Conservation (phyloP, 148 eudicot species). For the Vaccinium corymbosum region DNA sequence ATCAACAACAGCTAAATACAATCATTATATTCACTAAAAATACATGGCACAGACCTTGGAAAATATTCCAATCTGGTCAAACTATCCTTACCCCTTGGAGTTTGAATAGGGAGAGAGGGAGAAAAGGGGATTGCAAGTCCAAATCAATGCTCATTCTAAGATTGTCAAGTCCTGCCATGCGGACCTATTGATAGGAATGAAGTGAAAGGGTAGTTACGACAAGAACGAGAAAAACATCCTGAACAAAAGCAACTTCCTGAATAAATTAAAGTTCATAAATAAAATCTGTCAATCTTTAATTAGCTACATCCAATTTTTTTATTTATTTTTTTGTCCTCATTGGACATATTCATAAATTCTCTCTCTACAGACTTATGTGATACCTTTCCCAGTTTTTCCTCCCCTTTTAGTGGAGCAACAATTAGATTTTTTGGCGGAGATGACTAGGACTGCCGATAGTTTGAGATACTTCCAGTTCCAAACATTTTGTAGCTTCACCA, state of each 20-base stretch:
- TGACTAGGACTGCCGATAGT: neutral
- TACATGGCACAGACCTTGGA: neutral
- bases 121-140: neutral
- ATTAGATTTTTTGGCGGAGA: neutral
- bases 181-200: neutral
- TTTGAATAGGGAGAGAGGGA: neutral
- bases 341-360: neutral
- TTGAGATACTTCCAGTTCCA: neutral
- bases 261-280: neutral
- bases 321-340: neutral
- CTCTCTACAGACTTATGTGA: neutral
- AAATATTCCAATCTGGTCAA: neutral
- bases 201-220: neutral
- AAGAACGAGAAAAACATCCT: neutral
- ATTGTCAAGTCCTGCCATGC: neutral
- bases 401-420: slow-evolving; percentile 14
- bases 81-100: neutral
- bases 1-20: neutral
- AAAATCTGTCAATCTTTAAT: neutral
- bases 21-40: neutral
- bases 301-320: neutral
- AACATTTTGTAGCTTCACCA: neutral
- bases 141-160: neutral
- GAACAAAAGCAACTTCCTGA: neutral
- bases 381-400: neutral